Evolutionary conservation across 2,329 filamentous ascomycete species (phyloP).

Genomic region (Penicillium italicum): DNA sequence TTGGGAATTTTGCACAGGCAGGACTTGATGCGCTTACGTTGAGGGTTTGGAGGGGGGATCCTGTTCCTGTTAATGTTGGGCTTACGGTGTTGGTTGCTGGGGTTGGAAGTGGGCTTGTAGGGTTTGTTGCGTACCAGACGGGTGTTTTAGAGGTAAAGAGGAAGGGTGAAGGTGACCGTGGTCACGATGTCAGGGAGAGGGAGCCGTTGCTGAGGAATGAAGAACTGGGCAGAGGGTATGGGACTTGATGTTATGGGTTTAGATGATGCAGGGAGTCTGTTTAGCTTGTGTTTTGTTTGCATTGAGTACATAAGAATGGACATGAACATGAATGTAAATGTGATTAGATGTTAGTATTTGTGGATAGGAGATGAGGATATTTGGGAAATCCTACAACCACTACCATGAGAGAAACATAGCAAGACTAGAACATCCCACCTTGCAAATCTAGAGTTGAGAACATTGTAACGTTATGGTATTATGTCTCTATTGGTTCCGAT

Average conservation of each 20-base stretch:
- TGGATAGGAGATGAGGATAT: too few species aligned
- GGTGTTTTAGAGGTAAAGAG: conserved; percentile 20
- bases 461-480: background rate
- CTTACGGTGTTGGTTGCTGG: conserved; percentile 60
- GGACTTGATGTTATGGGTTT: background rate
- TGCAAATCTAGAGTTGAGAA: background rate
- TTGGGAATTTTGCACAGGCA: conserved; percentile 80
- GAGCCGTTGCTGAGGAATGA: conserved; percentile 1
- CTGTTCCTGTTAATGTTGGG: conserved; percentile 71
- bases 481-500: background rate
- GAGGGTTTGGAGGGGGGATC: conserved; percentile 65
- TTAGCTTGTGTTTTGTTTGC: background rate
- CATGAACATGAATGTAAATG: background rate
- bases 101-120: conserved; percentile 63
- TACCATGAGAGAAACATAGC: background rate
- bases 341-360: background rate
- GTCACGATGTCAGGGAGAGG: background rate
- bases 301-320: background rate
- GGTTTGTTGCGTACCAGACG: conserved; percentile 59
- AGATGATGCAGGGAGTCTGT: background rate
- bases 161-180: background rate
- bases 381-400: background rate
- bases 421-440: background rate
- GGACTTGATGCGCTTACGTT: conserved; percentile 77
- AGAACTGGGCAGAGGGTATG: background rate